Evolutionary conservation across 441 rosid genomes (phyloP), one percentile per base, ranked within the genome.

Genomic region (Kokia cookei): DNA sequence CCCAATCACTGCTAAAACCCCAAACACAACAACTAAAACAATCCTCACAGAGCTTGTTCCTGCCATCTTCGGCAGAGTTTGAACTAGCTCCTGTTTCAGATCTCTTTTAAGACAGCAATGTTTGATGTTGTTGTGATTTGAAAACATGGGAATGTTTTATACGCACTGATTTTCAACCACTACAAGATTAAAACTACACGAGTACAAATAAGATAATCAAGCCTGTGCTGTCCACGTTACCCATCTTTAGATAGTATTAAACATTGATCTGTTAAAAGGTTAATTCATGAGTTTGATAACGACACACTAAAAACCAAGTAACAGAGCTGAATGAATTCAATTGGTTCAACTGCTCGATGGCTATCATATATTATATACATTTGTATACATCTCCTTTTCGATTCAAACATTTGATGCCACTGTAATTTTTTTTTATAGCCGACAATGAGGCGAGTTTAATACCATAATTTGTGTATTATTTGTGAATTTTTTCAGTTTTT

Each of bases 1-100:
- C 48, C 74, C 82, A 26, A 82, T 11, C 40, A 74, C 26, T 47
- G 75, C 90, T 29, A 85, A 60, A 45, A 86, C 43, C 68, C 72
- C 65, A 45, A 75, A 40, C 12, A 75, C 40, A 14, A 79, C 37
- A 32, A 32, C 37, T 32, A 32, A 32, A 35, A 55, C 10, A 17
- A 83, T 14, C 15, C 78, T 84, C 15, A 73, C 35, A 64, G 9
- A 43, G 24, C 65, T 40, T 3, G 45, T 15, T 35, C 65, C 40
- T 29, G 73, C 75, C 84, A 80, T 82, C 61, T 29, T 69, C 42
- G 11, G n/a, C 26, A 29, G 43, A 66, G 26, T 57, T 10, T 40
- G 68, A 19, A 10, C 50, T 64, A 45, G 13, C 13, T 64, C n/a
- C 32, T 62, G 3, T 62, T 62, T 54, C 45, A 32, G n/a, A 58